These are phyloP conservation scores for Dalechampia spathulata DNA, from an alignment of 441 rosid species.

Conservation along the genomic window DNA sequence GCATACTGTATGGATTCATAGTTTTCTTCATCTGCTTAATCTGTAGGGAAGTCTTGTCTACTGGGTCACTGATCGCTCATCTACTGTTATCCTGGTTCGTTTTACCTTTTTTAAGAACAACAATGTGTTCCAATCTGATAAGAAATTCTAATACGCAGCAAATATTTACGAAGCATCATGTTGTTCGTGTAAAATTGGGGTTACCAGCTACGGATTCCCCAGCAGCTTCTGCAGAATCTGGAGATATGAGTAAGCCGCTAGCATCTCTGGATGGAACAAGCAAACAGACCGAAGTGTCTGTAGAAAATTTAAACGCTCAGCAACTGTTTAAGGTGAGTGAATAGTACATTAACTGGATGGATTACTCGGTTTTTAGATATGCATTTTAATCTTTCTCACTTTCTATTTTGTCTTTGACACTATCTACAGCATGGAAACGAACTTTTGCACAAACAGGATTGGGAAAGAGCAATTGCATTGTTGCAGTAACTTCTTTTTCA, in stretches of 20 bases:
- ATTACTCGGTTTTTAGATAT: conserved; percentile 5
- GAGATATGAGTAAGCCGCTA: conserved; percentile 25
- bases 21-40: conserved; percentile 15
- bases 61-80: conserved; percentile 78
- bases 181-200: conserved; percentile 51
- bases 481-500: conserved; percentile 38
- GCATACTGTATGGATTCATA: conserved; percentile 5
- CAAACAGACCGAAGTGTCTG: conserved; percentile 24
- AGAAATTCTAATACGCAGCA: conserved; percentile 48
- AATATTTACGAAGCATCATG: conserved; percentile 56
- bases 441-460: conserved; percentile 42
- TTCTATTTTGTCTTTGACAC: conserved; percentile 20
- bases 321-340: conserved; percentile 60
- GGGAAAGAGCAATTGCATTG: conserved; percentile 45
- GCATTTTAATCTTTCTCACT: conserved; percentile 7
- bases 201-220: conserved; percentile 32
- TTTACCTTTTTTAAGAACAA: not conserved
- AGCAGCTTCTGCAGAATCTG: conserved; percentile 18
- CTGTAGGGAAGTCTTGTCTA: conserved; percentile 86
- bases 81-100: conserved; percentile 61
- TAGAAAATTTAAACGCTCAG: conserved; percentile 46
- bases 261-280: conserved; percentile 29
- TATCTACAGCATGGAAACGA: conserved; percentile 60
- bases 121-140: conserved; percentile 1
- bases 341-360: conserved; percentile 10